phyloP scores from a whole-genome alignment of 306 rosid genomes.

The Quercus variabilis region DNA sequence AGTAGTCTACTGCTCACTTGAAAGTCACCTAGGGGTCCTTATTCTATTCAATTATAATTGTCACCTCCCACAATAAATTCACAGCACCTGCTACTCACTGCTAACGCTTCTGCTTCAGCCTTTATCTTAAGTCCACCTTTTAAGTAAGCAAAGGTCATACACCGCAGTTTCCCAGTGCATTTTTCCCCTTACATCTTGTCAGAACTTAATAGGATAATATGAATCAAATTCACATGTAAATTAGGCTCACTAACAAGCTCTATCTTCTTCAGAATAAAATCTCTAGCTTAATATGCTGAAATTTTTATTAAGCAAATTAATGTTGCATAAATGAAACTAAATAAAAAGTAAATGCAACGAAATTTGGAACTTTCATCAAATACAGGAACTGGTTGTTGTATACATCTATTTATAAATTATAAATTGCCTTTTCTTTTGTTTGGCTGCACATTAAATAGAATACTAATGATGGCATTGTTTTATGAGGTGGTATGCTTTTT shows the following conservation, averaged over 20 bases:
- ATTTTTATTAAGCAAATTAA: background rate
- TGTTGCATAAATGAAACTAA: background rate
- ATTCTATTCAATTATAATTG: background rate
- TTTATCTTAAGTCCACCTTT: background rate
- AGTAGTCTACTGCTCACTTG: background rate
- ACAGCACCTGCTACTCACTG: background rate
- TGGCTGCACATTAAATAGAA: background rate
- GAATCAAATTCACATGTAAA: background rate
- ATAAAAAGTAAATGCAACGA: background rate
- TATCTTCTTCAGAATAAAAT: background rate
- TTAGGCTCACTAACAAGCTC: background rate
- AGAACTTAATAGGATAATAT: background rate
- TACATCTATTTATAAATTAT: too few relatives aligned
- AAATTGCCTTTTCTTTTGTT: background rate
- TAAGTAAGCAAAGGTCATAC: background rate
- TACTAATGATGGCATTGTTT: background rate
- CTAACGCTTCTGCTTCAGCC: background rate
- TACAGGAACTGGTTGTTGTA: too few relatives aligned
- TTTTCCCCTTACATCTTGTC: background rate
- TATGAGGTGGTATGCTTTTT: background rate
- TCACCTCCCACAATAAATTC: background rate
- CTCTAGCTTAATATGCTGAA: background rate
- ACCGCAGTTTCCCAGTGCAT: background rate
- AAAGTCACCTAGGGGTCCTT: background rate
- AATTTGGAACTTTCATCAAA: background rate